Evolutionary conservation across 106 monocot genomes (phyloP).

Genomic region (Acanthochlamys bracteata): DNA sequence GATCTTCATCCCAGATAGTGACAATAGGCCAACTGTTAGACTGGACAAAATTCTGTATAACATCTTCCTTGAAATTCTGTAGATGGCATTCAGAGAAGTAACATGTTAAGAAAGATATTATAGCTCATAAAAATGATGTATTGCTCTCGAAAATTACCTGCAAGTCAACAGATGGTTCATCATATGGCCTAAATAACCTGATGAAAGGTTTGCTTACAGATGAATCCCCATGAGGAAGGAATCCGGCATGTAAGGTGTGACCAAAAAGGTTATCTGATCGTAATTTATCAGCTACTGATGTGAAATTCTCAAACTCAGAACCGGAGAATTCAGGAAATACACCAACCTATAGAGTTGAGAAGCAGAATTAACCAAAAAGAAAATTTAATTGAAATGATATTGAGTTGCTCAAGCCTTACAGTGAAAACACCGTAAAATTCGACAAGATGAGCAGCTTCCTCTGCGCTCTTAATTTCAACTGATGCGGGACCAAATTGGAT

Average conservation of each 20-base stretch:
- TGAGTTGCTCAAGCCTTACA: slow-evolving; percentile 17
- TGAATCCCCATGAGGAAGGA: slow-evolving; percentile 51
- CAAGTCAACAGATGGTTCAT: slow-evolving; percentile 46
- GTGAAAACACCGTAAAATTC: slow-evolving; percentile 31
- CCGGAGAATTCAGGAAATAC: slow-evolving; percentile 41
- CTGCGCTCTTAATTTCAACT: slow-evolving; percentile 52
- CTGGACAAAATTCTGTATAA: slow-evolving; percentile 27
- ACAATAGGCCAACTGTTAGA: slow-evolving; percentile 20
- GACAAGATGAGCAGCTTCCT: slow-evolving; percentile 29
- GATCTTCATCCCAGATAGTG: slow-evolving; percentile 26
- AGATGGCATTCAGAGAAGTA: not conserved
- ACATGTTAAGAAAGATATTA: not conserved
- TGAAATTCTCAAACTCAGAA: slow-evolving; percentile 42
- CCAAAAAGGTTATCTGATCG: slow-evolving; percentile 50
- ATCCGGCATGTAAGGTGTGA: slow-evolving; percentile 52
- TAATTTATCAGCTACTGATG: slow-evolving; percentile 38
- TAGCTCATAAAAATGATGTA: not conserved
- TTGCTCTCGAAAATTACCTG: not conserved
- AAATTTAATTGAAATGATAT: too few species aligned
- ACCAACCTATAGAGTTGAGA: slow-evolving; percentile 18
- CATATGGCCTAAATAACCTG: slow-evolving; percentile 62
- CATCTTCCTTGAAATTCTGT: slow-evolving; percentile 32
- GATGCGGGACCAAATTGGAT: slow-evolving; percentile 25
- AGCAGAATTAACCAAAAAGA: too few species aligned
- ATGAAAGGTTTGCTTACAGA: slow-evolving; percentile 26